These are phyloP conservation scores for Moricandia arvensis DNA, from an alignment of 345 rosid species.

Conservation along the genomic window DNA sequence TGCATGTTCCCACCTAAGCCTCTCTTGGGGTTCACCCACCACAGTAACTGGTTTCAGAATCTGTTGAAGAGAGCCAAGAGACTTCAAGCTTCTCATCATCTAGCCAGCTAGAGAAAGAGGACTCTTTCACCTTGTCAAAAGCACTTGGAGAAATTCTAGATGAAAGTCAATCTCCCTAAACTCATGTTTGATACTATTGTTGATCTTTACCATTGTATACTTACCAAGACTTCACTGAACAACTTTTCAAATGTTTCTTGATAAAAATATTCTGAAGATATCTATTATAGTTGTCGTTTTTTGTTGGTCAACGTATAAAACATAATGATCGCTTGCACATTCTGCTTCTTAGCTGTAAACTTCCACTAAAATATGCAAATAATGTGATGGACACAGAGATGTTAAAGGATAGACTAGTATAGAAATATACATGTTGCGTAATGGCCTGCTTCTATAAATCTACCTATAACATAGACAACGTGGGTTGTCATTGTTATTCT, in stretches of 20 bases:
- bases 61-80: neutral
- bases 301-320: neutral
- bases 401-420: neutral
- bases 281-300: neutral
- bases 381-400: neutral
- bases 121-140: neutral
- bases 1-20: neutral
- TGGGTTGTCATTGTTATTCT: constrained; percentile 17
- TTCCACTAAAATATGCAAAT: constrained; percentile 4
- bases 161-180: neutral
- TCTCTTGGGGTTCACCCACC: neutral
- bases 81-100: neutral
- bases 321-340: neutral
- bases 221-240: neutral
- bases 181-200: neutral
- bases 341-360: constrained; percentile 6
- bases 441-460: constrained; percentile 10
- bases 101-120: neutral
- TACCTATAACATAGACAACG: neutral
- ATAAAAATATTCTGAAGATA: neutral
- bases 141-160: neutral
- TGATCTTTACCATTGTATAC: neutral
- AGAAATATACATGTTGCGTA: neutral
- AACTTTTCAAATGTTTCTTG: neutral
- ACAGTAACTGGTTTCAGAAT: neutral